Percentiles rank a stretch among this genome's conserved stretches.
Conservation (phyloP, 768 basidiomycete genomes). For the Floccularia luteovirens region DNA sequence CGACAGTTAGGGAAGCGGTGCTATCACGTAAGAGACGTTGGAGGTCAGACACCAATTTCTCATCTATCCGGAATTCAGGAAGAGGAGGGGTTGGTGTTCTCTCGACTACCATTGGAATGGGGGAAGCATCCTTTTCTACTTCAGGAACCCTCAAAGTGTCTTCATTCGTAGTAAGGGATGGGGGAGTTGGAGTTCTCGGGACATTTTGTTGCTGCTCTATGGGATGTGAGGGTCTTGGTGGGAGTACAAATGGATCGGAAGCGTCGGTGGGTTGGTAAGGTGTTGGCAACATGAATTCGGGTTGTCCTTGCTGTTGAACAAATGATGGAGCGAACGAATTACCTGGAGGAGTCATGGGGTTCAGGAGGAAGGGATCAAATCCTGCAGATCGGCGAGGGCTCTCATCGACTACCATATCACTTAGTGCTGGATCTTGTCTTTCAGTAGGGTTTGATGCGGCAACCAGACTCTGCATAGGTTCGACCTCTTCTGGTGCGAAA, state of each 20-base stretch:
- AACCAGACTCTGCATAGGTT: constrained; percentile 10
- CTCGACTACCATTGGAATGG: constrained; percentile 43
- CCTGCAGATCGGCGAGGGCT: constrained; percentile 26
- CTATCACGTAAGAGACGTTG: constrained; percentile 35
- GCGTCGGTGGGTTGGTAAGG: constrained; percentile 8
- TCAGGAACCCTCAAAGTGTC: background rate
- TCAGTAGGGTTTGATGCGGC: background rate
- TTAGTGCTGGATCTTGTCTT: constrained; percentile 1
- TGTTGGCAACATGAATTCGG: background rate
- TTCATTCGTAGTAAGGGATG: constrained; percentile 10
- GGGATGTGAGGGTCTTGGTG: constrained; percentile 8
- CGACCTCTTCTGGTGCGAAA: constrained; percentile 33
- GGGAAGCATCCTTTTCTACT: constrained; percentile 8
- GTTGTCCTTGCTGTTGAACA: constrained; percentile 2
- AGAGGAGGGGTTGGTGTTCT: constrained; percentile 65
- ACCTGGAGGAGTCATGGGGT: constrained; percentile 33
- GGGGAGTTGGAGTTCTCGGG: constrained; percentile 11
- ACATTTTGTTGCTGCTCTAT: no score
- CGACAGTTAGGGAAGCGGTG: constrained; percentile 64
- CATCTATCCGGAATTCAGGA: constrained; percentile 71
- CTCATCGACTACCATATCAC: constrained; percentile 32
- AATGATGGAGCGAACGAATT: constrained; percentile 15
- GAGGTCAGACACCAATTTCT: constrained; percentile 40
- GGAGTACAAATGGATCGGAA: constrained; percentile 12
- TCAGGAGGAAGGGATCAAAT: constrained; percentile 46